Conservation (phyloP, 495 filamentous ascomycete genomes). For the Aspergillus bridgeri region DNA sequence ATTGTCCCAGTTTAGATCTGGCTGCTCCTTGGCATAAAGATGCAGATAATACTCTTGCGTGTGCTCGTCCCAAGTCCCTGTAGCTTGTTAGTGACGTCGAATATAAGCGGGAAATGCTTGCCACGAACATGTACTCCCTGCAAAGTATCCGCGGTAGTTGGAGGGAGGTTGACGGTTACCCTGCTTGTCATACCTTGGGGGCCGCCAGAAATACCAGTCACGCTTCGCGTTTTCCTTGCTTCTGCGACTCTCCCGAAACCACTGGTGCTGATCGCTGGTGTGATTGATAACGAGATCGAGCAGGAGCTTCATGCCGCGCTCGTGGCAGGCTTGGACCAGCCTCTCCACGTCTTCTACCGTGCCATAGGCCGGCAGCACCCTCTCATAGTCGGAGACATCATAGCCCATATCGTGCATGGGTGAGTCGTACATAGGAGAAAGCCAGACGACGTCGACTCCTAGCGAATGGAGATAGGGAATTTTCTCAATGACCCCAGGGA, state of each 20-base stretch:
- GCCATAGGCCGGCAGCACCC: slow-evolving; percentile 51
- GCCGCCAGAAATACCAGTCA: slow-evolving; percentile 61
- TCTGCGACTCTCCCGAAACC: slow-evolving; percentile 53
- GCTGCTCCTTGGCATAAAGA: slow-evolving; percentile 50
- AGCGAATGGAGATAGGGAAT: slow-evolving; percentile 53
- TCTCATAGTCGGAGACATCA: slow-evolving; percentile 58
- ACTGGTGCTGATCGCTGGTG: slow-evolving; percentile 54
- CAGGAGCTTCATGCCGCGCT: slow-evolving; percentile 50
- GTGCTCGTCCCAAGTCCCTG: slow-evolving; percentile 45
- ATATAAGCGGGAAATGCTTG: slow-evolving; percentile 5
- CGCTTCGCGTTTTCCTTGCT: slow-evolving; percentile 47
- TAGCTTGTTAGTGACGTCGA: not conserved
- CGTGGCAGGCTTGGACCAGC: slow-evolving; percentile 47
- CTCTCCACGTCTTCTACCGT: slow-evolving; percentile 52
- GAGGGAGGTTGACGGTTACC: slow-evolving; percentile 53
- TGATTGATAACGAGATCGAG: slow-evolving; percentile 61
- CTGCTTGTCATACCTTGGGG: slow-evolving; percentile 42
- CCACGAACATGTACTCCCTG: slow-evolving; percentile 49
- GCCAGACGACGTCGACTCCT: slow-evolving; percentile 40
- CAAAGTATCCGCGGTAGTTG: slow-evolving; percentile 55
- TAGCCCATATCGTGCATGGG: slow-evolving; percentile 56
- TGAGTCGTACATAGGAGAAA: slow-evolving; percentile 42
- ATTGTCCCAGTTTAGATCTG: slow-evolving; percentile 57
- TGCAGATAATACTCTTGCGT: slow-evolving; percentile 54
- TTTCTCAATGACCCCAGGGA: slow-evolving; percentile 57